Evolutionary conservation across 2,329 filamentous ascomycete genomes (phyloP), one percentile per base, ranked within the genome.

Genomic region (Laburnicola sp.): DNA sequence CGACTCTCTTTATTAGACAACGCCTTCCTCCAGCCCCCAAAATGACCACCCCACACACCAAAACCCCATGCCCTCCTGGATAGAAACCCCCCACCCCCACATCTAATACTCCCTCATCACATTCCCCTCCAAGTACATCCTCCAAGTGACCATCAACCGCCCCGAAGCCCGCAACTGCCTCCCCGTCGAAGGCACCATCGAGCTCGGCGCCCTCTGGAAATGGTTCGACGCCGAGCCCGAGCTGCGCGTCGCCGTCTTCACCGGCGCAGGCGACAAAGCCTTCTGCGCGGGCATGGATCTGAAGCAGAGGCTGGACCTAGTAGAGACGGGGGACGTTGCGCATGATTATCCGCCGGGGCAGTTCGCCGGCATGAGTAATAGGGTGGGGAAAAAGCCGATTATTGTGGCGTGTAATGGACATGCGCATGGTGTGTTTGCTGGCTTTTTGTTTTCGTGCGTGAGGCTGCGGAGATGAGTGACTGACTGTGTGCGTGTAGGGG

Each of bases 271-370:
- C 8, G 65, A 73, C n/a, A 72, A 74, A 48, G 76, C 80, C 0
- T 82, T 82, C 58, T 81, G 75, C 38, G 77, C 76, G 0, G 79
- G 80, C 2, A 77, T 77, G 34, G 78, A 81, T 54, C 63, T 81
- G 22, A 78, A 79, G 48, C 79, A 61, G 42, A 6, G 58, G 26
- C 28, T 50, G 28, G 51, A 62, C 26, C 49, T 57, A 27, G 45
- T 59, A 9, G 53, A 57, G 11, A 50, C 45, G n/a, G 46, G 48
- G 4, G 51, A 53, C n/a, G 37, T 59, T 11, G 57, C 56, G 27
- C 50, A 48, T 48, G 59, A 64, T 39, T 62, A 62, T 52, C 61
- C 59, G 6, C 44, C 45, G 4, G 61, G 59, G 3, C 48, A 53
- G 26, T 64, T 64, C 45, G 59, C 53, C 8, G 59, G 59, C 5